Base-by-base conservation (phyloP, 106 monocot genomes). In the Cymbidium sinense region DNA sequence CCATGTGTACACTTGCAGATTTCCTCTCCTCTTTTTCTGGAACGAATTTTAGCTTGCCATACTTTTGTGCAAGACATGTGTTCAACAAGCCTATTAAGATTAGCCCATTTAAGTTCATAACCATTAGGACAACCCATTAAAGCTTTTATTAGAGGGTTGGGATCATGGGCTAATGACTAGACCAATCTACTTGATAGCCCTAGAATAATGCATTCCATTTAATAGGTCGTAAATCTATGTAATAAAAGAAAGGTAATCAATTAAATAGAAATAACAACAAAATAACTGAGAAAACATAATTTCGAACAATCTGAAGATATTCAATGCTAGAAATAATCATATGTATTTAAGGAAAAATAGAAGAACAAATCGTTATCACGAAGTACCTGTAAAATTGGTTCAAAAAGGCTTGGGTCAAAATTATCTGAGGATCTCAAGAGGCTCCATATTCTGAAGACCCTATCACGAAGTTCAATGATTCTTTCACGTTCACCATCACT, bases 381-480 rank as follows among this genome's bases (percentile, higher is more conserved):
- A 50, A 33, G 13, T 89, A 99, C 99, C 99, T 95, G 99, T 58
- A 99, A 21, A 86, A 99, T 81, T 61, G 99, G 99, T 76, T 87
- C 92, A 64, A 99, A n/a, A 83, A 90, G 20, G 77, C 83, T 95
- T 64, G 95, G 99, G 86, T 99, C 99, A 81, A 95, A 99, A 86
- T 85, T 91, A 67, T 92, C 77, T 4, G 95, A 95, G 18, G 99
- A 86, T 79, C 89, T 89, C 82, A 99, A 79, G 31, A 99, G 90
- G 61, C 80, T 47, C 99, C 95, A 95, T 87, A 95, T 91, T 81
- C 99, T 92, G 34, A 91, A 78, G 17, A 95, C 90, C 50, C 76
- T 78, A 79, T 89, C 90, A 76, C n/a, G n/a, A n/a, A n/a, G 90
- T 76, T 90, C 88, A 76, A 95, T 76, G 89, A 99, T 87, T 70